These are phyloP conservation scores for Acanthamoeba triangularis DNA, from an alignment of 208 protist species.

Conservation along the genomic window DNA sequence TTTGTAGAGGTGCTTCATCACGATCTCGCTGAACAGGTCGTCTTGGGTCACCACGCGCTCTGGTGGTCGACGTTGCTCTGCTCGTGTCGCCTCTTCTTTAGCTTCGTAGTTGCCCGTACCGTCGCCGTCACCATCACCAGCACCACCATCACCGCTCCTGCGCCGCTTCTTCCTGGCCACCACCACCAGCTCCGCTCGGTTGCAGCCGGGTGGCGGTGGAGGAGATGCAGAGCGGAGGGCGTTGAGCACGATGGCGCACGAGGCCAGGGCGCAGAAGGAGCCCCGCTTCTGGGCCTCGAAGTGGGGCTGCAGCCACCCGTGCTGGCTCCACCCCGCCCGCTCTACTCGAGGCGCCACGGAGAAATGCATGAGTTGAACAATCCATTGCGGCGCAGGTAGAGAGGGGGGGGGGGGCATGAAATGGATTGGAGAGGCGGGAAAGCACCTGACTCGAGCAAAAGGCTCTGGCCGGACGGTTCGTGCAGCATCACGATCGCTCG, in stretches of 20 bases:
- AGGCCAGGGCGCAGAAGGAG: neutral
- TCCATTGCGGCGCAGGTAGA: neutral
- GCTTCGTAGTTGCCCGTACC: too few species aligned
- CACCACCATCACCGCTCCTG: neutral
- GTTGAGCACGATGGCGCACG: neutral
- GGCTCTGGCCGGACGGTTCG: neutral
- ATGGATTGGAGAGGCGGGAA: neutral
- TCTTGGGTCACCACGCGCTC: neutral
- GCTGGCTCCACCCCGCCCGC: neutral
- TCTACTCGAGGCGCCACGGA: neutral
- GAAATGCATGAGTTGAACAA: neutral
- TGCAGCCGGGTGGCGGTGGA: neutral
- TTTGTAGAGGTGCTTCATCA: slow-evolving; percentile 12
- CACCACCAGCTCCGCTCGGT: neutral
- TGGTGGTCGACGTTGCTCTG: neutral
- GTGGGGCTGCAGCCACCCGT: neutral
- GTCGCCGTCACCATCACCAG: neutral
- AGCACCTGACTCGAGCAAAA: neutral
- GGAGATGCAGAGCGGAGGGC: neutral
- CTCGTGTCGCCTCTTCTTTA: too few species aligned
- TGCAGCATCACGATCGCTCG: neutral
- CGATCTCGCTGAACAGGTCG: neutral
- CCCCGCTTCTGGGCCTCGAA: neutral
- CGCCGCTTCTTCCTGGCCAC: neutral
- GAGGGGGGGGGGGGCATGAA: too few species aligned